Base-by-base conservation (phyloP, 306 rosid species). In the Mimosa bimucronata region DNA sequence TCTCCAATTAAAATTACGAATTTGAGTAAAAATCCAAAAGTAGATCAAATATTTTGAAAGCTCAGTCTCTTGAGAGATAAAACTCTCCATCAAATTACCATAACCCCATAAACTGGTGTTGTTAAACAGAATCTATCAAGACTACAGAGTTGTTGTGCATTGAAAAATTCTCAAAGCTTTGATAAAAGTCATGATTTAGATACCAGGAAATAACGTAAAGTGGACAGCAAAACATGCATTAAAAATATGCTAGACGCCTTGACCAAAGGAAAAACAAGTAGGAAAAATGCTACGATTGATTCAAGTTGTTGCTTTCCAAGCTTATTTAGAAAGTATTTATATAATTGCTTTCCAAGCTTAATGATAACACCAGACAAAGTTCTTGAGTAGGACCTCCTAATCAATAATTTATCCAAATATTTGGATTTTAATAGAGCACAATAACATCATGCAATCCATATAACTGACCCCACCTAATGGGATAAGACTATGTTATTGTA, bases 61-160 rank as follows among this genome's bases (percentile, higher is more conserved):
- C 38, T 1, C 38, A 6, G 38, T 34, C 38, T 34, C 38, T 34
- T 34, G 38, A 34, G 38, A 34, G 38, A 34, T 34, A 34, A 34
- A 34, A 34, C 38, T 34, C 38, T 34, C 5, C 38, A 34, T 34
- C 5, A 6, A 3, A 34, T 34, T 34, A 6, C 38, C 38, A 2
- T 65, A 19, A 55, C 19, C 46, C 46, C 53, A 61, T n/a, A 70
- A 61, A 62, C 40, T 16, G 61, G 76, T 45, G 37, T 64, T 41
- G 15, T 62, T 58, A 68, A 46, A 62, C 53, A 41, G 31, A 68
- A 83, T n/a, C 48, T 79, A 38, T 66, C 34, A 52, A 73, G 12
- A 25, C 42, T 29, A 18, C 13, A 66, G 70, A 66, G 48, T 76
- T 37, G 11, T 45, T 46, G 23, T 13, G 30, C 41, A 62, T 25